Percentiles rank a stretch among this genome's conserved stretches.
Conservation (phyloP, 352 stramenopile genomes). For the Globisporangium heterothallicum region DNA sequence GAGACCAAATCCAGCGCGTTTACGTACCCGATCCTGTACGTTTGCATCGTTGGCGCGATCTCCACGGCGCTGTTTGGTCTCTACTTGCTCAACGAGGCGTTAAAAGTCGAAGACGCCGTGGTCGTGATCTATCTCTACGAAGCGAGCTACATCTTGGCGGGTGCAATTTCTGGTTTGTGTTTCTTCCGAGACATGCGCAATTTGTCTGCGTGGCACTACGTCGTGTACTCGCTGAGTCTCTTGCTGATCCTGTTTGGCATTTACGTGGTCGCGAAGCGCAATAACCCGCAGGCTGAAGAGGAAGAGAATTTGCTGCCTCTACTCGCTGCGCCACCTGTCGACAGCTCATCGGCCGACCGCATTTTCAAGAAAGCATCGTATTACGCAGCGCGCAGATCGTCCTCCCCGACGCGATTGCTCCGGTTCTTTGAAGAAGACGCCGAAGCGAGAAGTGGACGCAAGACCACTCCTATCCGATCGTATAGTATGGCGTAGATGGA, state of each 20-base stretch:
- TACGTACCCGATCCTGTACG: slow-evolving; percentile 57
- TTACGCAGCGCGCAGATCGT: slow-evolving; percentile 32
- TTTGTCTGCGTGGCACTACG: slow-evolving; percentile 58
- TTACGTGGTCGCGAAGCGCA: slow-evolving; percentile 61
- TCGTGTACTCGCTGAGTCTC: slow-evolving; percentile 69
- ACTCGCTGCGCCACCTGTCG: slow-evolving; percentile 34
- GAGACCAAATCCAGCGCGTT: slow-evolving; percentile 38
- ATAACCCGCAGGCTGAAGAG: slow-evolving; percentile 30
- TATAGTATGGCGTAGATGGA: slow-evolving; percentile 10
- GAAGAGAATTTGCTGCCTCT: slow-evolving; percentile 57
- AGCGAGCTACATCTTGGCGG: slow-evolving; percentile 69
- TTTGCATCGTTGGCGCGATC: slow-evolving; percentile 57
- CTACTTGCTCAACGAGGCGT: slow-evolving; percentile 70
- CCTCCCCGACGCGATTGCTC: slow-evolving; percentile 24
- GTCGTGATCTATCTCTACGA: slow-evolving; percentile 85
- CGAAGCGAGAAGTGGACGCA: slow-evolving; percentile 11
- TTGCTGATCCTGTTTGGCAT: slow-evolving; percentile 67
- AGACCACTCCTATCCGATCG: slow-evolving; percentile 1
- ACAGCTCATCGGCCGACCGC: slow-evolving; percentile 34
- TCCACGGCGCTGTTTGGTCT: slow-evolving; percentile 57
- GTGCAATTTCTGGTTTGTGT: slow-evolving; percentile 68
- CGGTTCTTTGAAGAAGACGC: slow-evolving; percentile 13
- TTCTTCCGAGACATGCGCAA: slow-evolving; percentile 80
- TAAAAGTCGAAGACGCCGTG: slow-evolving; percentile 77
- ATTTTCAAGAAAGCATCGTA: slow-evolving; percentile 56